These are phyloP conservation scores for Trichoderma orchidacearum DNA, from an alignment of 495 filamentous ascomycete genomes.

Conservation along the genomic window DNA sequence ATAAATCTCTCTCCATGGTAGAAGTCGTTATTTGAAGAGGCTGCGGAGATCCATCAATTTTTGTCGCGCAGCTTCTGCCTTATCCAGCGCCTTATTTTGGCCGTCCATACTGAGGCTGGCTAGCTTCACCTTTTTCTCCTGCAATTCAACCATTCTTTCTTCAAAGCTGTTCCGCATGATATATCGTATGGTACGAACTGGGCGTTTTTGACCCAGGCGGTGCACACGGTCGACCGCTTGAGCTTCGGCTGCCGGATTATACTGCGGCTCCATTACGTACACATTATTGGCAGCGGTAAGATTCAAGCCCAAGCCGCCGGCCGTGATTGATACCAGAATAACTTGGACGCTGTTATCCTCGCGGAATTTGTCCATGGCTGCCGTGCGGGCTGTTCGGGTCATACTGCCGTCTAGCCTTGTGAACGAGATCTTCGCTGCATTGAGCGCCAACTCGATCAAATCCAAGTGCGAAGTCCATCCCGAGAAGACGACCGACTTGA, in stretches of 20 bases:
- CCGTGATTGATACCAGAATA: slow-evolving; percentile 82
- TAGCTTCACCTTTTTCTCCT: slow-evolving; percentile 79
- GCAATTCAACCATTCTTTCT: slow-evolving; percentile 80
- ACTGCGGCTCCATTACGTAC: slow-evolving; percentile 97
- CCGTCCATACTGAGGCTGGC: slow-evolving; percentile 75
- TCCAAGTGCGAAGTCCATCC: slow-evolving; percentile 91
- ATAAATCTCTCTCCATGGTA: background rate
- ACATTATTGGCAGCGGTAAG: slow-evolving; percentile 73
- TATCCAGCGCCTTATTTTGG: slow-evolving; percentile 39
- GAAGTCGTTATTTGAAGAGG: slow-evolving; percentile 55
- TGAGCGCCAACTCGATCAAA: slow-evolving; percentile 75
- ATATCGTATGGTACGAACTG: slow-evolving; percentile 68
- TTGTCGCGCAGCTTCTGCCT: slow-evolving; percentile 59
- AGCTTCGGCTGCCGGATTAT: slow-evolving; percentile 87
- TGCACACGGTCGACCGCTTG: slow-evolving; percentile 93
- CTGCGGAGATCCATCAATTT: slow-evolving; percentile 67
- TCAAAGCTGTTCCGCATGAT: slow-evolving; percentile 87
- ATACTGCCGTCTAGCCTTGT: slow-evolving; percentile 85
- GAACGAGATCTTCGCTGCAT: slow-evolving; percentile 49
- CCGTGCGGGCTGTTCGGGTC: slow-evolving; percentile 52
- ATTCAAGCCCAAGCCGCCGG: slow-evolving; percentile 86
- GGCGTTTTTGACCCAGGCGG: slow-evolving; percentile 75
- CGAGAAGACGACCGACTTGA: slow-evolving; percentile 88
- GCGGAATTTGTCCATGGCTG: slow-evolving; percentile 62
- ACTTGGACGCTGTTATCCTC: slow-evolving; percentile 58